phyloP scores from a whole-genome alignment of 768 basidiomycete species.

The Kwoniella bestiolae region DNA sequence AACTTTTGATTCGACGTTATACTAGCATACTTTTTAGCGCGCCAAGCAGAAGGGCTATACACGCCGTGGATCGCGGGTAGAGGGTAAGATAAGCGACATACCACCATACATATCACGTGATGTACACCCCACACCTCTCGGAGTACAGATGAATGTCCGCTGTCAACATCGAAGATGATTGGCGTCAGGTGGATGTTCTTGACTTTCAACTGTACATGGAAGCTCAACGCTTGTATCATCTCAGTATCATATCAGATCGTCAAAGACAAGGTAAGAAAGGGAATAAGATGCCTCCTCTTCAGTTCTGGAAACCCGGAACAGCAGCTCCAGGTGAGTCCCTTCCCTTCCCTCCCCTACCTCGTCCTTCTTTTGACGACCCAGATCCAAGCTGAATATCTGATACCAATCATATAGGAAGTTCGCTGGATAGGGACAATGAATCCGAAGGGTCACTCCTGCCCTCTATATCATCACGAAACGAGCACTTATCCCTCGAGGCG shows the following conservation, averaged over 20 bases:
- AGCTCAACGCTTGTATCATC: background rate
- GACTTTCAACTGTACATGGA: background rate
- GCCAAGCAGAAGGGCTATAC: background rate
- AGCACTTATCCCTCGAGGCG: slow-evolving; percentile 68
- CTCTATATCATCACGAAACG: slow-evolving; percentile 64
- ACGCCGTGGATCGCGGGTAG: background rate
- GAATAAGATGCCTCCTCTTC: slow-evolving; percentile 33
- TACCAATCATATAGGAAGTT: slow-evolving; percentile 70
- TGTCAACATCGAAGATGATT: background rate
- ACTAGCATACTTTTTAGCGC: background rate
- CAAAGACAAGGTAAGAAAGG: too few species aligned
- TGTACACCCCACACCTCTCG: background rate
- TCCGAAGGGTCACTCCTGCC: slow-evolving; percentile 73
- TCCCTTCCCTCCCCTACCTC: too few species aligned
- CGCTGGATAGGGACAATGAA: slow-evolving; percentile 79
- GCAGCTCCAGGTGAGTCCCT: slow-evolving; percentile 52
- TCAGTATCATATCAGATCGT: background rate
- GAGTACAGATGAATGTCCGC: background rate
- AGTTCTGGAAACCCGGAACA: slow-evolving; percentile 58
- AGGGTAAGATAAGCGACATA: background rate
- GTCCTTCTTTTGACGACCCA: too few species aligned
- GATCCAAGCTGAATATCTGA: background rate
- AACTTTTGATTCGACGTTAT: background rate
- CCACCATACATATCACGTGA: background rate
- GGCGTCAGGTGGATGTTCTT: background rate